A percentile compares a stretch with the other conserved stretches of the same genome.
Conservation (phyloP, 768 basidiomycete genomes). For the Favolaschia claudopus region DNA sequence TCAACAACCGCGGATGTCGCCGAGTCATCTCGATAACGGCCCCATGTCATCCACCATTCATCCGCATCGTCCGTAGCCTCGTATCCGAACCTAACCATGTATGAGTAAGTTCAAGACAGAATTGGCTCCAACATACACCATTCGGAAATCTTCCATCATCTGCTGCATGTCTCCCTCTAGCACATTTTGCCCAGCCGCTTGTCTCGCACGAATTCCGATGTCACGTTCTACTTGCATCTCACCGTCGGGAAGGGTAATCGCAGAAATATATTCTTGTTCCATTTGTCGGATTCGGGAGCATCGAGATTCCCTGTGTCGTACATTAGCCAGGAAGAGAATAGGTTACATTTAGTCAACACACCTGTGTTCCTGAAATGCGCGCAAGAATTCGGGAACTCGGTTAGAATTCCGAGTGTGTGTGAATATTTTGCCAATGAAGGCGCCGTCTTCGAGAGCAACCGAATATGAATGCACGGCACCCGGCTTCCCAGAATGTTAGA, state of each 20-base stretch:
- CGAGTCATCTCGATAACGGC: background rate
- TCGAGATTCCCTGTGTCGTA: background rate
- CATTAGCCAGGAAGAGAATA: background rate
- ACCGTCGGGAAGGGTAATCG: slow-evolving; percentile 14
- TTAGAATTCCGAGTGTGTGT: slow-evolving; percentile 6
- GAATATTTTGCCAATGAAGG: slow-evolving; percentile 19
- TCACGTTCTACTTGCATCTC: slow-evolving; percentile 4
- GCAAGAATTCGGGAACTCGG: slow-evolving; percentile 13
- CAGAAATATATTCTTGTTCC: background rate
- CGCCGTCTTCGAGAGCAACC: slow-evolving; percentile 18
- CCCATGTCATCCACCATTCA: slow-evolving; percentile 20
- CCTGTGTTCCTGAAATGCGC: slow-evolving; percentile 20
- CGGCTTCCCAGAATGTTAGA: background rate
- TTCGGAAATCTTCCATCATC: slow-evolving; percentile 9
- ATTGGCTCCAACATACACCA: slow-evolving; percentile 2
- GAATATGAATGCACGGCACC: slow-evolving; percentile 1
- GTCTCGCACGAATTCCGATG: slow-evolving; percentile 9
- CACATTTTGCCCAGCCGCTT: slow-evolving; percentile 12
- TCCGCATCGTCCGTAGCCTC: slow-evolving; percentile 17
- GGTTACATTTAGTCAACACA: background rate
- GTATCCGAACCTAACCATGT: slow-evolving; percentile 2
- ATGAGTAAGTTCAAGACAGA: background rate
- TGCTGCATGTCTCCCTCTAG: slow-evolving; percentile 1
- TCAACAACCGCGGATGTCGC: no score
- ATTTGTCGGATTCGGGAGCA: background rate